Conservation (phyloP, 768 basidiomycete species). For the Macrolepiota fuliginosa region DNA sequence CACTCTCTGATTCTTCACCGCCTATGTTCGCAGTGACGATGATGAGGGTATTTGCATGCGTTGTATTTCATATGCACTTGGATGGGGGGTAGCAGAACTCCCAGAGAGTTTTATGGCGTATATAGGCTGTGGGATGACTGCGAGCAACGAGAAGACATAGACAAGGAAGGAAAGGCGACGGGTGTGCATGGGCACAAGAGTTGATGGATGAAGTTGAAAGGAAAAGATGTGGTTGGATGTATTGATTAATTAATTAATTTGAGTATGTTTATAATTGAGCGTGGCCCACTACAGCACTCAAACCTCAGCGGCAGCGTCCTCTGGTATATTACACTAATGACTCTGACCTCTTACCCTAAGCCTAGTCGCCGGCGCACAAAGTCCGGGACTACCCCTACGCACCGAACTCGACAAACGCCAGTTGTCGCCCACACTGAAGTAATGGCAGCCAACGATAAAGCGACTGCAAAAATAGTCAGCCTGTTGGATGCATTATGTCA, state of each 20-base stretch:
- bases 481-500: not conserved
- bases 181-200: no score
- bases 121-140: slow-evolving; percentile 24
- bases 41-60: slow-evolving; percentile 81
- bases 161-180: no score
- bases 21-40: no score
- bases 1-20: slow-evolving; percentile 74
- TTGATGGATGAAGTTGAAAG: no score
- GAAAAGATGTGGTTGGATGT: no score
- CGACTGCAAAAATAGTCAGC: slow-evolving; percentile 4
- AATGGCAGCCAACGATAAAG: slow-evolving; percentile 1
- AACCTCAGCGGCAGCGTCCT: no score
- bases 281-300: no score
- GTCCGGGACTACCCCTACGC: slow-evolving; percentile 4
- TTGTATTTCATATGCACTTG: slow-evolving; percentile 96
- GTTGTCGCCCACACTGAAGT: not conserved
- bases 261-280: no score
- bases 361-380: not conserved
- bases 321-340: no score
- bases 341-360: slow-evolving; percentile 3
- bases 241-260: no score
- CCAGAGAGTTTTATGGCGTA: slow-evolving; percentile 82
- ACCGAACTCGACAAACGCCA: slow-evolving; percentile 8
- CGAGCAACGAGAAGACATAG: slow-evolving; percentile 25
- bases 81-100: slow-evolving; percentile 67